phyloP scores from a whole-genome alignment of 495 filamentous ascomycete species.

The Pyronema domesticum region DNA sequence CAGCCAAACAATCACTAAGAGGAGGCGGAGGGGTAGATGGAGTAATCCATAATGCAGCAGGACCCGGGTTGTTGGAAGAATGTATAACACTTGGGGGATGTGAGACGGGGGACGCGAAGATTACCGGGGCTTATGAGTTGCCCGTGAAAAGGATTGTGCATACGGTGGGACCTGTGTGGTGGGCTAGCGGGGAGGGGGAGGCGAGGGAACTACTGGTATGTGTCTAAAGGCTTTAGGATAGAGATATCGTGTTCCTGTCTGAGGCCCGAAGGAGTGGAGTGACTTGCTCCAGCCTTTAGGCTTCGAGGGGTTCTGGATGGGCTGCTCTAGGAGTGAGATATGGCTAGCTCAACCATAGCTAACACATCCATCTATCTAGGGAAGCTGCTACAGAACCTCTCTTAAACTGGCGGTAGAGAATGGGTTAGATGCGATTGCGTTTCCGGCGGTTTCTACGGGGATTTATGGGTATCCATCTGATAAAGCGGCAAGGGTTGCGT shows the following conservation, averaged over 20 bases:
- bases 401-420: slow-evolving; percentile 53
- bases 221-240: background rate
- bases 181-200: slow-evolving; percentile 20
- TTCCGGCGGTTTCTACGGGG: slow-evolving; percentile 69
- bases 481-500: slow-evolving; percentile 50
- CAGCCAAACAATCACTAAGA: slow-evolving; percentile 61
- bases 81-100: slow-evolving; percentile 55
- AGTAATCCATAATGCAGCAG: slow-evolving; percentile 74
- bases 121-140: slow-evolving; percentile 58
- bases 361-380: slow-evolving; percentile 30
- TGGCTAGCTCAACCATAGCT: too few relatives aligned
- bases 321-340: too few relatives aligned
- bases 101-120: slow-evolving; percentile 62
- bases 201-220: slow-evolving; percentile 7
- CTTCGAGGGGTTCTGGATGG: too few relatives aligned
- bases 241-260: background rate
- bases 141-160: slow-evolving; percentile 70
- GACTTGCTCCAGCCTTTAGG: too few relatives aligned
- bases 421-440: slow-evolving; percentile 54
- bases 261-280: background rate
- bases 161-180: slow-evolving; percentile 77
- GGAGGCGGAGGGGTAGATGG: slow-evolving; percentile 80
- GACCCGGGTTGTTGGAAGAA: slow-evolving; percentile 39
- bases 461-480: slow-evolving; percentile 71
- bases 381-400: slow-evolving; percentile 56